These are phyloP conservation scores for Kuraishia cidri DNA, from an alignment of 805 yeast species.

Conservation along the genomic window DNA sequence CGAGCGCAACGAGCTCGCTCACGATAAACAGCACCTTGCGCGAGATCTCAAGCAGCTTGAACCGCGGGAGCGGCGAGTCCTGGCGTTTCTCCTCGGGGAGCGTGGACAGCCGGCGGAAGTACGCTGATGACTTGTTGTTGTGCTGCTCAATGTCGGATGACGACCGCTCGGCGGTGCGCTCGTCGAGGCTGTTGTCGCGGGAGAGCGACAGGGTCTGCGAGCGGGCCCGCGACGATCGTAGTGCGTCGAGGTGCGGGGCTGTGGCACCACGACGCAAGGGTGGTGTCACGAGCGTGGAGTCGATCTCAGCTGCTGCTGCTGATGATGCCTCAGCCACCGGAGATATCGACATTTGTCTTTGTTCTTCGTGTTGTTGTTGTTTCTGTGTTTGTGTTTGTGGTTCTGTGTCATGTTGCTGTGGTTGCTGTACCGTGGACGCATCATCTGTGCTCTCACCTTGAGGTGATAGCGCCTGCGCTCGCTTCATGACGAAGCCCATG, in stretches of 20 bases:
- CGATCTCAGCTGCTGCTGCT: no score
- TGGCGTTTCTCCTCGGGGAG: constrained; percentile 36
- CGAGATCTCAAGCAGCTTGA: constrained; percentile 32
- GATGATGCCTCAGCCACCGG: no score
- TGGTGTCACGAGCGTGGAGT: no score
- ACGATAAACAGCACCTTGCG: constrained; percentile 54
- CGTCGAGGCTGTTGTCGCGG: constrained; percentile 10
- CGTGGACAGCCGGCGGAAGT: constrained; percentile 56
- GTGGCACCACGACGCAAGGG: constrained; percentile 9
- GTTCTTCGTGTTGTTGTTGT: no score
- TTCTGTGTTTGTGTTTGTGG: no score
- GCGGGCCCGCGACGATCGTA: constrained; percentile 1
- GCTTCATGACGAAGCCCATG: constrained; percentile 64
- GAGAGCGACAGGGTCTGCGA: constrained; percentile 3
- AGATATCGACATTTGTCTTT: no score
- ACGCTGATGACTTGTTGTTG: constrained; percentile 52
- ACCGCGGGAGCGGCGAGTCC: constrained; percentile 5
- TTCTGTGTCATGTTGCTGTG: constrained; percentile 5
- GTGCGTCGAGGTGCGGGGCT: constrained; percentile 2
- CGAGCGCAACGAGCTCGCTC: constrained; percentile 54
- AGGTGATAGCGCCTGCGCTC: constrained; percentile 2
- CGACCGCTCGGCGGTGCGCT: no score
- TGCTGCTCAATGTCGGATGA: no score
- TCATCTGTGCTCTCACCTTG: not conserved
- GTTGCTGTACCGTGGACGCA: constrained; percentile 3